Base-by-base conservation (phyloP, 139 green algal genomes). In the Chlorella ohadii region DNA sequence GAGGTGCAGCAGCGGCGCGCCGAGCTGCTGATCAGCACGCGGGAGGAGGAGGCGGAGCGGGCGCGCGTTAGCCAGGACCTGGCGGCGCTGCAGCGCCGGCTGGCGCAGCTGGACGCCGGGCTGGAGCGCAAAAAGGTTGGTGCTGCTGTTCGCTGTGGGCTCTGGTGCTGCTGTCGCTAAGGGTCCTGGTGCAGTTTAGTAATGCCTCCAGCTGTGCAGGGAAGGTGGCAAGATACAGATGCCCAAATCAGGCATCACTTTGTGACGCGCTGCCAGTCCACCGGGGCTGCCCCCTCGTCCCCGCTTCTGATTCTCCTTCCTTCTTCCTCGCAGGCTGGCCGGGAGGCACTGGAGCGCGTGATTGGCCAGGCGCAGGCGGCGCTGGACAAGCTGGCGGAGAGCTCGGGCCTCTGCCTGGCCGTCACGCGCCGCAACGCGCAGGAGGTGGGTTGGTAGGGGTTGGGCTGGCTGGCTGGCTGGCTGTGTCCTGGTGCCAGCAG, bases 351-450 rank as follows among this genome's bases (percentile, higher is more conserved):
- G 15, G 64, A 83, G 47, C 47, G 64, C 4, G 64, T 72, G 39
- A 83, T 87, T 19, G 36, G 86, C 39, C 87, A 96, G 83, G 95
- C 92, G 39, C 92, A 97, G 55, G 86, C 84, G 0, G 92, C 92
- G 1, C 95, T 96, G 81, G 66, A 88, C 31, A 97, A 96, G 85
- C 94, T 98, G 33, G 71, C 96, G 39, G 94, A 97, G 78, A 93
- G 85, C 74, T 95, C 90, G 6, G 87, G 94, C 72, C 96, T 93
- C 25, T 82, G 96, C 38, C 88, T 97, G 22, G 94, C 87, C 7
- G 93, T 96, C 41, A 89, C 96, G 27, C 95, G 96, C 75, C 83
- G 93, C 25, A 80, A 38, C 56, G 80, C 80, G n/a, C 47, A 59
- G 23, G 80, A 85, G 41, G 59, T 79, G 34, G 47, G 51, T 22